phyloP scores from a whole-genome alignment of 495 filamentous ascomycete species.

The Sphaerosporella brunnea region DNA sequence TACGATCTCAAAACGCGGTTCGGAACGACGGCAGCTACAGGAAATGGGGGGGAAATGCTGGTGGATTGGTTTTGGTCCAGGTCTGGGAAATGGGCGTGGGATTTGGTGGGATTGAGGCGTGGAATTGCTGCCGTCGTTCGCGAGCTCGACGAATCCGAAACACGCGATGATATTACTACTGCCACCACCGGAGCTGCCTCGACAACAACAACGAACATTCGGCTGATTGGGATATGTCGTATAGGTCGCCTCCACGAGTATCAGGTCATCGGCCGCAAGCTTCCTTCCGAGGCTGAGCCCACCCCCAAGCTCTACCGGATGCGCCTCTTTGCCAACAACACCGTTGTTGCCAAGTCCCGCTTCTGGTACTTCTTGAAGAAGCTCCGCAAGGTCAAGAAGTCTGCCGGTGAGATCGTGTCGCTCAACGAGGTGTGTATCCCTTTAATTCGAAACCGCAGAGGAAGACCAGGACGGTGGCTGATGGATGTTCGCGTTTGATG shows the following conservation, averaged over 20 bases:
- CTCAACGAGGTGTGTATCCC: slow-evolving; percentile 68
- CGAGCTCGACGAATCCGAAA: slow-evolving; percentile 1
- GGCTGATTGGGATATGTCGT: slow-evolving; percentile 2
- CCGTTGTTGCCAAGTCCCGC: slow-evolving; percentile 92
- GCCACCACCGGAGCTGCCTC: neutral
- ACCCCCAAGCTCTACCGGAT: slow-evolving; percentile 98
- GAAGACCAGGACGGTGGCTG: no score
- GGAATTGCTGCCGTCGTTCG: slow-evolving; percentile 7
- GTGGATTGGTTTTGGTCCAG: no score
- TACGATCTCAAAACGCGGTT: no score
- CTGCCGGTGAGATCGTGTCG: slow-evolving; percentile 95
- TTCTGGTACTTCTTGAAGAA: slow-evolving; percentile 99
- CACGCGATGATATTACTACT: slow-evolving; percentile 2
- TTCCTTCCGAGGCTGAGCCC: slow-evolving; percentile 88
- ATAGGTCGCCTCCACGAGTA: slow-evolving; percentile 93
- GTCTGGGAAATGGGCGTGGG: no score
- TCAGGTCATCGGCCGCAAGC: slow-evolving; percentile 98
- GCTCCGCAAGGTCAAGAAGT: slow-evolving; percentile 98
- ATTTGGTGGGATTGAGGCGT: slow-evolving; percentile 3
- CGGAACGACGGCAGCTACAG: neutral
- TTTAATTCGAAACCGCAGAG: no score
- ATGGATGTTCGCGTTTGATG: no score
- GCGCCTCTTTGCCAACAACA: slow-evolving; percentile 97
- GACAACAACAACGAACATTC: neutral
- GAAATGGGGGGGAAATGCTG: neutral